Base-by-base conservation (phyloP, 495 filamentous ascomycete species). In the Xylaria grammica region DNA sequence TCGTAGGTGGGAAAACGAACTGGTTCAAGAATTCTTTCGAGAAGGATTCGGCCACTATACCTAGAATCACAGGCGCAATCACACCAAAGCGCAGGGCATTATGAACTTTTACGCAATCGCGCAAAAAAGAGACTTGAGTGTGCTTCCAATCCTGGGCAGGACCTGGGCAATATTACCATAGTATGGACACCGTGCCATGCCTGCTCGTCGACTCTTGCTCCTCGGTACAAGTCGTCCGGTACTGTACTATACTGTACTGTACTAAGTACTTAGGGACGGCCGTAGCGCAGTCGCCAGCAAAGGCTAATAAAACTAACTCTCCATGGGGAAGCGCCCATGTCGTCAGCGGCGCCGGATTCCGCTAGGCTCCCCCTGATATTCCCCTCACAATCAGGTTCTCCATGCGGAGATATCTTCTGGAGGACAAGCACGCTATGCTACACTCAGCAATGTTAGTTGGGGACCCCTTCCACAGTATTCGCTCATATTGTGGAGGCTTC, bases 341-440 rank as follows among this genome's bases (percentile, higher is more conserved):
- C 55, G 40, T 58, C 55, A 58, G 55, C 27, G 55, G 24, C 38
- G 13, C 55, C 40, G 17, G n/a, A 10, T 15, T 58, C 34, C 40
- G n/a, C 27, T 32, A 59, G n/a, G 7, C 24, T 48, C 22, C 55
- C 55, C 55, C 42, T 59, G 46, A 48, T 24, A 22, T 59, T 59
- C 56, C 56, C 56, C 56, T 59, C 56, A 59, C 56, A 13, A 59
- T 48, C 56, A 48, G 10, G 27, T 46, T 57, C 56, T 19, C 40
- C 56, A 59, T 59, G 56, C 56, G 56, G 56, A 59, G 56, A 24
- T 10, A 45, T 13, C 19, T 32, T 40, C 54, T 45, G 54, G 54
- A 44, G 54, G 42, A 48, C 26, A 20, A 48, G n/a, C 5, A 17
- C 17, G 40, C 55, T 59, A 44, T 38, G 19, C 53, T 34, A 27